Evolutionary conservation across 805 yeast species (phyloP).

Genomic region (Lipomyces anomalus): DNA sequence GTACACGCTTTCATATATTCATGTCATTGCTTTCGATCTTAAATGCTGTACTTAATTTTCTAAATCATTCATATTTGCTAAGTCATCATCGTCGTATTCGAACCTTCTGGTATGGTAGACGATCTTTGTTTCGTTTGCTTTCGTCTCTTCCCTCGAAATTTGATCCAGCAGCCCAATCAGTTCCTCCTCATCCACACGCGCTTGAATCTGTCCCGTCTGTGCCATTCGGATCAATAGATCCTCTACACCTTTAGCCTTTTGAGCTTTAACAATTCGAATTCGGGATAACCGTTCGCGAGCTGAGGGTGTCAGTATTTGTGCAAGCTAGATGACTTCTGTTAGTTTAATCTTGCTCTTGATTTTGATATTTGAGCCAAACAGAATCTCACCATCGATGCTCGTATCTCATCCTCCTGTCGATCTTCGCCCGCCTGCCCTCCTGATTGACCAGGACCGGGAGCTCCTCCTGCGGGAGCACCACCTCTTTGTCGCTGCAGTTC

Average conservation of each 20-base stretch:
- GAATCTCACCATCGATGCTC: constrained; percentile 31
- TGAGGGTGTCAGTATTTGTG: constrained; percentile 69
- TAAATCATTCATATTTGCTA: constrained; percentile 1
- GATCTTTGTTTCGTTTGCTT: constrained; percentile 53
- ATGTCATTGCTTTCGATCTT: no score
- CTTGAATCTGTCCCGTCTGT: constrained; percentile 66
- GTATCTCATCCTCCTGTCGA: constrained; percentile 37
- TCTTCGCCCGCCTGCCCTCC: constrained; percentile 6
- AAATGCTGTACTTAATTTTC: neutral
- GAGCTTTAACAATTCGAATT: constrained; percentile 84
- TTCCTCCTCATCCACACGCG: constrained; percentile 74
- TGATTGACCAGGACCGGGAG: constrained; percentile 5
- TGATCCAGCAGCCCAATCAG: constrained; percentile 79
- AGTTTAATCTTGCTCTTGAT: neutral
- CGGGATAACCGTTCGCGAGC: constrained; percentile 87
- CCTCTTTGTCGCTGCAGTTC: constrained; percentile 57
- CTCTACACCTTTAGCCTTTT: constrained; percentile 84
- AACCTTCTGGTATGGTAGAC: constrained; percentile 34
- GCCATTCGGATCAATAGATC: constrained; percentile 66
- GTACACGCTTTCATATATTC: no score
- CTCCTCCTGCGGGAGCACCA: constrained; percentile 5
- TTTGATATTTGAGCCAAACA: neutral
- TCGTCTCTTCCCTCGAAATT: constrained; percentile 63
- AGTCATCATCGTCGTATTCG: constrained; percentile 16
- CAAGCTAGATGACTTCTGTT: constrained; percentile 34